phyloP scores from a whole-genome alignment of 257 asterid species.

The Lithospermum erythrorhizon region DNA sequence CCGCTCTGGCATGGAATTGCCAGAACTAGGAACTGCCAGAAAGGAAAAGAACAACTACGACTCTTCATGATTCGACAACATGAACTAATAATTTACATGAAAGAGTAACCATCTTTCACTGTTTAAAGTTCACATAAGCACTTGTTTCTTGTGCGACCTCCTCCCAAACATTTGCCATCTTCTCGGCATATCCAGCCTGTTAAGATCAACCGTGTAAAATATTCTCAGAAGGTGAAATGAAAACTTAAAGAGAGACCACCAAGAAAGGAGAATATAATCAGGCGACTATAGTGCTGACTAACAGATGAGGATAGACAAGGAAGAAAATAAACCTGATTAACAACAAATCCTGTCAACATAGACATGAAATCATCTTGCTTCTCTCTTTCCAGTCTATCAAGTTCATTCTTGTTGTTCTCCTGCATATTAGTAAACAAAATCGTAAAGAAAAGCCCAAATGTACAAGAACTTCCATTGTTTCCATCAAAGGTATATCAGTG shows the following conservation, averaged over 20 bases:
- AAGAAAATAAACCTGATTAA: constrained; percentile 59
- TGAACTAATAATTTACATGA: constrained; percentile 10
- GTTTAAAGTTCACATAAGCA: constrained; percentile 30
- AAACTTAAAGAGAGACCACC: not conserved
- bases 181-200: constrained; percentile 95
- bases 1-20: not conserved
- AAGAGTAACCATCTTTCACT: constrained; percentile 20
- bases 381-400: constrained; percentile 83
- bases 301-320: not conserved
- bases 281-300: not conserved
- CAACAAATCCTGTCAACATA: constrained; percentile 89
- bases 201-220: constrained; percentile 12
- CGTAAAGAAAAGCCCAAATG: not conserved
- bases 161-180: constrained; percentile 85
- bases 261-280: not conserved
- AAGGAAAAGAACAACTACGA: not conserved
- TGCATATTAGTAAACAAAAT: constrained; percentile 24
- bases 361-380: constrained; percentile 67
- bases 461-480: not conserved
- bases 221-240: not conserved
- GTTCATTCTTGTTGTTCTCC: constrained; percentile 85
- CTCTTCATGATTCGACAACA: not conserved
- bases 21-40: not conserved
- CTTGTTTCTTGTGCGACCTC: constrained; percentile 81
- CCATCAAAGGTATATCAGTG: too few species aligned